A percentile compares a stretch with the other conserved stretches of the same genome.
Evolutionary conservation across 495 filamentous ascomycete species (phyloP).

Genomic region (Xylaria cubensis): DNA sequence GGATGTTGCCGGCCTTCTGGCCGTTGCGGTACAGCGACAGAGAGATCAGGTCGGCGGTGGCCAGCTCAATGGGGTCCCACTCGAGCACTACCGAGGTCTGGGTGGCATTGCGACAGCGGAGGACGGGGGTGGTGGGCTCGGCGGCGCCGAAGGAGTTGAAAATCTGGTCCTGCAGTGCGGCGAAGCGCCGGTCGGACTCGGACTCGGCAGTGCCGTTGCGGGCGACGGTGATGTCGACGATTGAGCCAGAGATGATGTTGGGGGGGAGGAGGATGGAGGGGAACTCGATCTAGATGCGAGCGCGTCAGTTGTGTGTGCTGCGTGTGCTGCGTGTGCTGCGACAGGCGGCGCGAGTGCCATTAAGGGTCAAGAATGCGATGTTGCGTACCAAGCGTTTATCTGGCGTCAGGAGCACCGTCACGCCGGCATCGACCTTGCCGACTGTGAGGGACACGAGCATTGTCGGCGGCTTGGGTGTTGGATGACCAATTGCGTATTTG

Average conservation of each 20-base stretch:
- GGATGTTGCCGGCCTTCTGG: slow-evolving; percentile 93
- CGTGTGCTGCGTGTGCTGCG: not conserved
- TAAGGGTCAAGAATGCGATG: not conserved
- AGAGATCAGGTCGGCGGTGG: slow-evolving; percentile 86
- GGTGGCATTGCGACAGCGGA: slow-evolving; percentile 93
- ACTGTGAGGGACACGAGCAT: slow-evolving; percentile 99
- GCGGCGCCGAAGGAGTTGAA: slow-evolving; percentile 81
- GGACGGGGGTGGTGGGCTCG: slow-evolving; percentile 77
- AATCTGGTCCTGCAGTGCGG: slow-evolving; percentile 85
- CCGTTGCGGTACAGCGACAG: slow-evolving; percentile 93
- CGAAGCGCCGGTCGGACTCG: slow-evolving; percentile 74
- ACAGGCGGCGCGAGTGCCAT: not conserved
- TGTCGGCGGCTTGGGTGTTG: slow-evolving; percentile 39
- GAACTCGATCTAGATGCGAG: slow-evolving; percentile 85
- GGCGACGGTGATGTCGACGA: slow-evolving; percentile 95
- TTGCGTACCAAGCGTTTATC: slow-evolving; percentile 92
- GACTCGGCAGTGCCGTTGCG: slow-evolving; percentile 83
- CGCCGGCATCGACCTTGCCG: slow-evolving; percentile 98
- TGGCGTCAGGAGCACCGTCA: slow-evolving; percentile 94
- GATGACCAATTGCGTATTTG: slow-evolving; percentile 18
- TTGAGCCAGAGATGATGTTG: slow-evolving; percentile 91
- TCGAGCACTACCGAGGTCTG: slow-evolving; percentile 97
- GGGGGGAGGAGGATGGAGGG: slow-evolving; percentile 95
- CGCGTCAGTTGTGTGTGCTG: not conserved
- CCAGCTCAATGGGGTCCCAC: slow-evolving; percentile 94